Percentiles rank a stretch among this genome's conserved stretches.
Conservation (phyloP, 1,284 basidiomycete species). For the Coniferiporia weirii region DNA sequence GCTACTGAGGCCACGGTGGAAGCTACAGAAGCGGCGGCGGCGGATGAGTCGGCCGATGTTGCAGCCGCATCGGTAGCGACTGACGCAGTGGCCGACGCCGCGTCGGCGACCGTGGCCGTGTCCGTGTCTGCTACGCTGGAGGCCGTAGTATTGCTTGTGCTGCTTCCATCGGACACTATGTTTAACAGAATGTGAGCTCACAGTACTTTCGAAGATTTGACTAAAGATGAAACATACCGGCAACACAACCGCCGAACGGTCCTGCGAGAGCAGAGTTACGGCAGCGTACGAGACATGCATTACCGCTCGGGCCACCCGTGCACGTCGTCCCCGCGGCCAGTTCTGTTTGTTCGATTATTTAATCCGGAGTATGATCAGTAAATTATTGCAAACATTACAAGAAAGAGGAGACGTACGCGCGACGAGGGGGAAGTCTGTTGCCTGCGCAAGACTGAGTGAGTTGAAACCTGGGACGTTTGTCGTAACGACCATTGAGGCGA, state of each 20-base stretch:
- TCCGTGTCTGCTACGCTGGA: not conserved
- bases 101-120: constrained; percentile 2
- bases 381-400: not conserved
- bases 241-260: constrained; percentile 24
- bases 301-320: constrained; percentile 22
- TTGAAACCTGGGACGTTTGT: constrained; percentile 22
- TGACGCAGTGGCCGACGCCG: not conserved
- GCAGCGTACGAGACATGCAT: constrained; percentile 24
- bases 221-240: constrained; percentile 11
- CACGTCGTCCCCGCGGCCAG: constrained; percentile 21
- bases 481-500: constrained; percentile 22
- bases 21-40: not conserved
- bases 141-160: no score
- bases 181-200: not conserved
- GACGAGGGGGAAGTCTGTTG: constrained; percentile 23
- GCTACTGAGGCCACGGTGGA: not conserved
- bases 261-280: constrained; percentile 21
- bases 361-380: not conserved
- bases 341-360: constrained; percentile 6
- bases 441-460: constrained; percentile 23
- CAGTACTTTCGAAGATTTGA: not conserved
- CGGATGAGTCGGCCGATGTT: not conserved
- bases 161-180: not conserved
- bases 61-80: not conserved
- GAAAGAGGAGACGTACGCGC: constrained; percentile 17